phyloP scores from a whole-genome alignment of 345 rosid species.

The Gossypium longicalyx region DNA sequence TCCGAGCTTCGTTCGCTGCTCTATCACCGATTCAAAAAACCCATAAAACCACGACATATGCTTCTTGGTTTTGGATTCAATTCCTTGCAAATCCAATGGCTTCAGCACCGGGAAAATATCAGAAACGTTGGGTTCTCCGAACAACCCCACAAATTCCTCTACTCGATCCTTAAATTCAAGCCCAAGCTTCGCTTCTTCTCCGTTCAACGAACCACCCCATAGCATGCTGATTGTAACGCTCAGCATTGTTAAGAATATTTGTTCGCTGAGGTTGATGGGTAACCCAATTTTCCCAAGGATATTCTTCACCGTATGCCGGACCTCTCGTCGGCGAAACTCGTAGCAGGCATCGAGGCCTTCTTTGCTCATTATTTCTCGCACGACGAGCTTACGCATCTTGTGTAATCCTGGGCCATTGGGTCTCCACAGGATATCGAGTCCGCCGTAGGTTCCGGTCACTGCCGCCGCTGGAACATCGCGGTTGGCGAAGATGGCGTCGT shows the following conservation, averaged over 20 bases:
- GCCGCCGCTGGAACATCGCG: constrained; percentile 30
- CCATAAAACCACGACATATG: neutral
- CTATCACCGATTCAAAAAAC: neutral
- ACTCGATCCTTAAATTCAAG: constrained; percentile 17
- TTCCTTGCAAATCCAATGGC: constrained; percentile 19
- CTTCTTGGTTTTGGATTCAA: constrained; percentile 20
- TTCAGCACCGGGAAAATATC: constrained; percentile 47
- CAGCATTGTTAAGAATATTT: no score
- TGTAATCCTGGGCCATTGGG: constrained; percentile 6
- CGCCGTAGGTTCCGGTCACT: constrained; percentile 24
- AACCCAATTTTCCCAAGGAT: constrained; percentile 18
- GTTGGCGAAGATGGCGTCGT: constrained; percentile 11
- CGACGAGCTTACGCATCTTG: constrained; percentile 34
- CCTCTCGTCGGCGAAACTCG: neutral
- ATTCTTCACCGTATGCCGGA: constrained; percentile 11
- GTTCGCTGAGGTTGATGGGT: neutral
- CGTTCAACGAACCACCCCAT: no score
- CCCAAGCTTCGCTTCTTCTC: neutral
- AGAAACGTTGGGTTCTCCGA: constrained; percentile 45
- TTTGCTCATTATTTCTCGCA: constrained; percentile 7
- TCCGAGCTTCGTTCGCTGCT: no score
- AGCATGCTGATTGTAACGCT: no score
- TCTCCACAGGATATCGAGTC: constrained; percentile 29
- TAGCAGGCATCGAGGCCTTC: neutral
- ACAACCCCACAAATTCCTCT: constrained; percentile 21